Evolutionary conservation across 2,329 filamentous ascomycete species (phyloP).

Genomic region (Ophiostoma tasmaniense): DNA sequence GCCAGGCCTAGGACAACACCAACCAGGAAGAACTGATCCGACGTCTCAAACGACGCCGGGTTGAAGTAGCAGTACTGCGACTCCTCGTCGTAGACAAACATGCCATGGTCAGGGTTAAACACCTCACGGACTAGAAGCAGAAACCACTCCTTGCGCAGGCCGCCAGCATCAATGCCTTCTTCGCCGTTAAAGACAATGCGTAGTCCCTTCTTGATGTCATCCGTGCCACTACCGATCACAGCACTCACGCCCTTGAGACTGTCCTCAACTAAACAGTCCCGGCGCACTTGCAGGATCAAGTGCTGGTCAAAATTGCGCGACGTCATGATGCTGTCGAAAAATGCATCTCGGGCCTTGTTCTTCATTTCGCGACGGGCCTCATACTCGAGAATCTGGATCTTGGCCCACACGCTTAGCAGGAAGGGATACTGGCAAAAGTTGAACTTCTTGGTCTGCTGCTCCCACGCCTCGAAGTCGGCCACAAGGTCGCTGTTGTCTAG

Average conservation of each 20-base stretch:
- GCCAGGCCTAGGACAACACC: conserved; percentile 81
- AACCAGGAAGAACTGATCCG: conserved; percentile 84
- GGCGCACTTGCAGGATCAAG: conserved; percentile 65
- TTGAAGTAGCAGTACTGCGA: conserved; percentile 92
- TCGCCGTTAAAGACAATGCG: conserved; percentile 80
- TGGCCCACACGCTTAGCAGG: conserved; percentile 82
- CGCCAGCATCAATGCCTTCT: conserved; percentile 85
- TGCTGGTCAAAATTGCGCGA: conserved; percentile 67
- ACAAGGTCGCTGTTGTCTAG: conserved; percentile 81
- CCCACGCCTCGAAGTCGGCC: conserved; percentile 82
- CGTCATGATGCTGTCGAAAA: conserved; percentile 80
- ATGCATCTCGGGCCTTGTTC: conserved; percentile 76
- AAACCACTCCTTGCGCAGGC: conserved; percentile 91
- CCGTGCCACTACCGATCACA: conserved; percentile 68
- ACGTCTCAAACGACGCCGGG: conserved; percentile 78
- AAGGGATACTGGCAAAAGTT: conserved; percentile 91
- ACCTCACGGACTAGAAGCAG: conserved; percentile 78
- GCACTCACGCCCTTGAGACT: conserved; percentile 78
- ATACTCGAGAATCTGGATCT: conserved; percentile 82
- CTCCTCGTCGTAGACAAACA: conserved; percentile 88
- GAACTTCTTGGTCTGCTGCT: conserved; percentile 64
- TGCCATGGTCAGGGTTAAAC: conserved; percentile 83
- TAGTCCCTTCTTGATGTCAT: conserved; percentile 84
- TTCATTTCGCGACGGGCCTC: conserved; percentile 87
- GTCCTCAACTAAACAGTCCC: conserved; percentile 82